phyloP scores from a whole-genome alignment of 495 filamentous ascomycete genomes.

The Penicillium ucsense region DNA sequence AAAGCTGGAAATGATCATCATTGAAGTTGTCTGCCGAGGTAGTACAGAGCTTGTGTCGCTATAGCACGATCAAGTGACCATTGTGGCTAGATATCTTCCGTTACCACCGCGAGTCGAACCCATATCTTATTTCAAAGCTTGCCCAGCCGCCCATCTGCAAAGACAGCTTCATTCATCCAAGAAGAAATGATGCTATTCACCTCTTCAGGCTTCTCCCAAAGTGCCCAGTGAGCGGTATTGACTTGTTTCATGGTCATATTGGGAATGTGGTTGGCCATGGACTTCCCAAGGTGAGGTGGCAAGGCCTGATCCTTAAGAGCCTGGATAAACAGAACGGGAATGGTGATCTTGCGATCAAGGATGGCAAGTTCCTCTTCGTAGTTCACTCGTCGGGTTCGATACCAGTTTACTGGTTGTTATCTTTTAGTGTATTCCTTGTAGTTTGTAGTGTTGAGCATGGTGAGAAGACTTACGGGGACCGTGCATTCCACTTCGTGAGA shows the following conservation, averaged over 20 bases:
- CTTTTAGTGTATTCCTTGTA: too few species aligned
- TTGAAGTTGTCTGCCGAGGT: too few species aligned
- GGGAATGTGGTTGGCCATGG: conserved; percentile 57
- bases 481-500: conserved; percentile 57
- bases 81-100: background rate
- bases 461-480: conserved; percentile 50
- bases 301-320: conserved; percentile 61
- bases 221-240: conserved; percentile 58
- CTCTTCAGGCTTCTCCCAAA: conserved; percentile 54
- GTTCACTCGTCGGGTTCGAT: conserved; percentile 61
- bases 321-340: conserved; percentile 66
- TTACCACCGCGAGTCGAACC: background rate
- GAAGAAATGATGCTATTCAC: conserved; percentile 36
- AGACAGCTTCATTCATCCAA: conserved; percentile 39
- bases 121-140: conserved; percentile 11
- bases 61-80: too few species aligned
- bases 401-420: conserved; percentile 59
- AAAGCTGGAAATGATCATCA: too few species aligned
- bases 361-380: conserved; percentile 61
- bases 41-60: too few species aligned
- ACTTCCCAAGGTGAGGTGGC: conserved; percentile 51
- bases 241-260: conserved; percentile 50
- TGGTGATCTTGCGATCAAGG: conserved; percentile 40
- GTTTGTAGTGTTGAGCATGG: too few species aligned
- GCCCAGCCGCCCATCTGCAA: conserved; percentile 8